Conservation (phyloP, 768 basidiomycete species). For the Calvatia gigantea region DNA sequence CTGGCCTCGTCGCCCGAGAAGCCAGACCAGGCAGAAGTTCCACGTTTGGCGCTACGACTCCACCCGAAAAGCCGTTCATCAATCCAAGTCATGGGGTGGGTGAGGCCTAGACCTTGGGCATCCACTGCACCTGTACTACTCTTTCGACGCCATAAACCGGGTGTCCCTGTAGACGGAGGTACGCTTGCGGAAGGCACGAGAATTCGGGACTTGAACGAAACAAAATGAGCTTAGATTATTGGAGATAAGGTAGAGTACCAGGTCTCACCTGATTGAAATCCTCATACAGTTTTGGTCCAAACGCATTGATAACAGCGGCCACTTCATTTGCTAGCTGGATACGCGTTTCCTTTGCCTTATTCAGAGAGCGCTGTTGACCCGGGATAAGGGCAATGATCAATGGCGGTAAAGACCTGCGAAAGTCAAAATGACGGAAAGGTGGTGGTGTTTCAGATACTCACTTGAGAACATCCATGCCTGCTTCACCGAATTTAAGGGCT, state of each 20-base stretch:
- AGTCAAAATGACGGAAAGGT: slow-evolving; percentile 3
- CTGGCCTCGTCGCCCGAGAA: slow-evolving; percentile 52
- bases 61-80: slow-evolving; percentile 94
- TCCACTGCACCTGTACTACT: slow-evolving; percentile 81
- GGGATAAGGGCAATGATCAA: slow-evolving; percentile 85
- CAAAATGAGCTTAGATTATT: slow-evolving; percentile 11
- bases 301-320: slow-evolving; percentile 79
- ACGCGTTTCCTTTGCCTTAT: slow-evolving; percentile 72
- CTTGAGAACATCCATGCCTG: slow-evolving; percentile 97
- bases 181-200: slow-evolving; percentile 80
- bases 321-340: slow-evolving; percentile 80
- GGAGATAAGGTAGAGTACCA: slow-evolving; percentile 3
- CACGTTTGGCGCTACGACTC: slow-evolving; percentile 71
- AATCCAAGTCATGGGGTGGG: slow-evolving; percentile 93
- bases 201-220: slow-evolving; percentile 60
- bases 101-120: slow-evolving; percentile 78
- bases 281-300: slow-evolving; percentile 82
- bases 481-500: slow-evolving; percentile 95
- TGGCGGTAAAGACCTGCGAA: slow-evolving; percentile 78
- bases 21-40: slow-evolving; percentile 88
- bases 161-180: slow-evolving; percentile 72
- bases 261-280: slow-evolving; percentile 76
- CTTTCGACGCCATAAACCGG: slow-evolving; percentile 78
- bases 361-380: slow-evolving; percentile 79
- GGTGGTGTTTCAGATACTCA: slow-evolving; percentile 32